A percentile compares a stretch with the other conserved stretches of the same genome.
Evolutionary conservation across 2,329 filamentous ascomycete genomes (phyloP).

Genomic region (Penicillium paneum): DNA sequence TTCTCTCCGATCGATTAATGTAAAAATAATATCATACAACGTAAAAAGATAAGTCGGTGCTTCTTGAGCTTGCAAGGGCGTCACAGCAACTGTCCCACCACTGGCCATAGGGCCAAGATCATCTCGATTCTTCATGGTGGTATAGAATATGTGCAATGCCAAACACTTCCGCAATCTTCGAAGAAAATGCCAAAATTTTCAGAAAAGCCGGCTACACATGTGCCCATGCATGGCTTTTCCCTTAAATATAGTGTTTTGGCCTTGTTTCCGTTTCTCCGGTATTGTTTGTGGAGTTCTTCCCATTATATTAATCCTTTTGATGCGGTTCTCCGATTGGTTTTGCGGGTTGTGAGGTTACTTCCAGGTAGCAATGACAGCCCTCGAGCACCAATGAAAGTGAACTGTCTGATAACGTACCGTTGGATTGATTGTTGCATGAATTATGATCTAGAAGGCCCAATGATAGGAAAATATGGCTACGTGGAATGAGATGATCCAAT

Average conservation of each 20-base stretch:
- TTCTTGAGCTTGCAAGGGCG: slow-evolving; percentile 10
- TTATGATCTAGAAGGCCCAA: background rate
- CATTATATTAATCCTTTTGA: background rate
- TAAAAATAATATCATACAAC: slow-evolving; percentile 32
- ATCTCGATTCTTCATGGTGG: background rate
- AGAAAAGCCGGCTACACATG: background rate
- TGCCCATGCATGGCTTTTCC: background rate
- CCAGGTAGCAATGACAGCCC: background rate
- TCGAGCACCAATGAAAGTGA: background rate
- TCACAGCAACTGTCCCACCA: slow-evolving; percentile 7
- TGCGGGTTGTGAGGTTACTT: background rate
- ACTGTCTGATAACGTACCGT: background rate
- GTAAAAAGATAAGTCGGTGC: slow-evolving; percentile 40
- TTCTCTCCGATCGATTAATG: background rate
- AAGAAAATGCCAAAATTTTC: background rate
- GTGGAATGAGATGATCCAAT: background rate
- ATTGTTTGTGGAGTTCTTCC: background rate
- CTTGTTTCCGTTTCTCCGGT: background rate
- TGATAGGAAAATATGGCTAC: background rate
- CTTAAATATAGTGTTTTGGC: background rate
- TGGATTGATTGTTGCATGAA: background rate
- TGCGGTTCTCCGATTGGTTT: background rate
- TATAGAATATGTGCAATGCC: background rate
- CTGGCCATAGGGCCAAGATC: background rate
- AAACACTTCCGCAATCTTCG: no score